These are phyloP conservation scores for Sphagnum contortum DNA, from an alignment of 225 moss, liverwort and hornwort species.

Conservation along the genomic window DNA sequence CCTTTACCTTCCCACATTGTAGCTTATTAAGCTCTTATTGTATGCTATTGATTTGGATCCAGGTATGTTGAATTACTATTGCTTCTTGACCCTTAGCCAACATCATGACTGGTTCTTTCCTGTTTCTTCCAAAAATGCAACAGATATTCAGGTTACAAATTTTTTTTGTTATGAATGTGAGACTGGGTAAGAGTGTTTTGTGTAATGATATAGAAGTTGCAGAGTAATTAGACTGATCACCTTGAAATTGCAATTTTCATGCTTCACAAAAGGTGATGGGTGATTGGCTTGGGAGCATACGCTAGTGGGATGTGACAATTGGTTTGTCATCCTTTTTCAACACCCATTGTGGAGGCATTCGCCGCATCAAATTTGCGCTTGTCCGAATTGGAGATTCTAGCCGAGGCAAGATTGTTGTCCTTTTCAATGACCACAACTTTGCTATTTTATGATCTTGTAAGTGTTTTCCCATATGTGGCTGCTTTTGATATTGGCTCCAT, in stretches of 20 bases:
- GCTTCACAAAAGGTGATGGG: conserved; percentile 75
- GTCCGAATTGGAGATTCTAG: conserved; percentile 88
- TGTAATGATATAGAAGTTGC: too few relatives aligned
- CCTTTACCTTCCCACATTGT: too few relatives aligned
- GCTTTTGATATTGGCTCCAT: background rate
- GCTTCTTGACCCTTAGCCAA: too few relatives aligned
- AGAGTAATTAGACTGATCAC: too few relatives aligned
- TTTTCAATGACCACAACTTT: conserved; percentile 97
- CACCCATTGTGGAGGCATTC: conserved; percentile 85
- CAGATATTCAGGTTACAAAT: too few relatives aligned
- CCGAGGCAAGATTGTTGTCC: conserved; percentile 93
- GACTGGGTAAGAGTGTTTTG: too few relatives aligned
- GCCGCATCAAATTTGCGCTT: conserved; percentile 94
- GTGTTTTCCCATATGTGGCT: conserved; percentile 7
- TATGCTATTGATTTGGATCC: too few relatives aligned
- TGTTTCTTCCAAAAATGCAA: too few relatives aligned
- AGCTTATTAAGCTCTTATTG: too few relatives aligned
- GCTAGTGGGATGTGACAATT: conserved; percentile 97
- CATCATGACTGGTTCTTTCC: too few relatives aligned
- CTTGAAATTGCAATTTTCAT: background rate
- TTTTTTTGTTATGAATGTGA: too few relatives aligned
- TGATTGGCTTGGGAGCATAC: conserved; percentile 85
- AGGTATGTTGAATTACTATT: too few relatives aligned
- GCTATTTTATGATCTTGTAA: conserved; percentile 92
- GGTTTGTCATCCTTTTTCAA: conserved; percentile 88